Evolutionary conservation across 2,329 filamentous ascomycete species (phyloP), one percentile per base, ranked within the genome.

Genomic region (Trichoderma endophyticum): DNA sequence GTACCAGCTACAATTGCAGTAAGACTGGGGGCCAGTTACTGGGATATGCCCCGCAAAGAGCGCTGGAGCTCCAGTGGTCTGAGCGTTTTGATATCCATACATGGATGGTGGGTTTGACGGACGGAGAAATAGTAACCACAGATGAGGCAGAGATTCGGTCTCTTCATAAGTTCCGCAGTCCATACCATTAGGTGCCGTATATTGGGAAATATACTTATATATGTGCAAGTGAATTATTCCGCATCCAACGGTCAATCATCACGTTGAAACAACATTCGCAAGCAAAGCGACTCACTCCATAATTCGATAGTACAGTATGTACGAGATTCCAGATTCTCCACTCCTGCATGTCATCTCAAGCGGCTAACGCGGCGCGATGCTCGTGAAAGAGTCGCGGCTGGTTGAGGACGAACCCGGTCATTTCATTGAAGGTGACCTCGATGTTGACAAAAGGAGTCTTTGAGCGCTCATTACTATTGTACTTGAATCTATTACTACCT

Each of bases 1-100:
- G 43, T 48, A 57, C 60, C 28, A 14, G 32, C 34, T 26, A 63
- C 64, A 14, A 21, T 9, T 32, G 18, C 28, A 60, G 57, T 60
- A n/a, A 60, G 28, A 51, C 18, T 12, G 18, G 43, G 43, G 39
- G 18, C 7, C 18, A 8, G 3, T 57, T 34, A 21, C 66, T 28
- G 66, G 43, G 57, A 30, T 60, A 6, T 43, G 36, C 67, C 67
- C 67, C 67, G 67, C 67, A 70, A 69, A 39, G 15, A 39, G 15
- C 32, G 64, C 64, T 28, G 48, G 21, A 66, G 63, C 63, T 36
- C 21, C 39, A 65, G 30, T 36, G 48, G 63, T 26, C 30, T 34
- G 48, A 63, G 34, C 60, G 57, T 43, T 26, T 14, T 61, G 34
- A 28, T 8, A 24, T 8, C 6, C 4, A 34, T 48, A 5, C 18